Evolutionary conservation across 805 yeast genomes (phyloP).

Genomic region (Ogataea zsoltii): DNA sequence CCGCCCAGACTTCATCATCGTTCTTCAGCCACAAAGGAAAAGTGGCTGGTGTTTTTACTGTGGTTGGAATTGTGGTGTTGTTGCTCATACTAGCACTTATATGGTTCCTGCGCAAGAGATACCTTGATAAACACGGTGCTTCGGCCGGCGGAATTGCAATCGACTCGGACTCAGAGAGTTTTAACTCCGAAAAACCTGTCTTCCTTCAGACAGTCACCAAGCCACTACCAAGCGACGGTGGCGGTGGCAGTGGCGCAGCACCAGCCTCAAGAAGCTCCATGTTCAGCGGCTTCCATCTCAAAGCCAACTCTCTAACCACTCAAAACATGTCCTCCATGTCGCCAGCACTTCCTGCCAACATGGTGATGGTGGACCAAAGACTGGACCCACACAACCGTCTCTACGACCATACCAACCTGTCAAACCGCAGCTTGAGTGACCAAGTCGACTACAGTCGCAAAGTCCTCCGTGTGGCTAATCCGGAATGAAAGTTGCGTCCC

Average conservation of each 20-base stretch:
- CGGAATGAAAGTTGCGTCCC: constrained; percentile 13
- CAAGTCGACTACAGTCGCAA: constrained; percentile 58
- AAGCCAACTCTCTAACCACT: constrained; percentile 6
- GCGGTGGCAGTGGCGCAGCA: background rate
- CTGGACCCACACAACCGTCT: constrained; percentile 58
- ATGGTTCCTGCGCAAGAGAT: constrained; percentile 35
- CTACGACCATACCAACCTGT: constrained; percentile 46
- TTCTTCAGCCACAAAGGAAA: constrained; percentile 73
- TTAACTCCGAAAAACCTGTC: constrained; percentile 20
- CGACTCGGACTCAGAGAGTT: constrained; percentile 26
- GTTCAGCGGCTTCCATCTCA: constrained; percentile 11
- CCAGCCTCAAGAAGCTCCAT: background rate
- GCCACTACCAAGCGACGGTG: background rate
- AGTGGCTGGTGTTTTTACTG: constrained; percentile 84
- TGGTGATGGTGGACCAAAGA: constrained; percentile 53
- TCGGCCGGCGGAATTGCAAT: constrained; percentile 10
- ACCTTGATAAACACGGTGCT: constrained; percentile 5
- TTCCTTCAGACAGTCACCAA: constrained; percentile 13
- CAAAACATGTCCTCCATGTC: background rate
- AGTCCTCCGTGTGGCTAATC: constrained; percentile 56
- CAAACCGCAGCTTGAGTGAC: constrained; percentile 51
- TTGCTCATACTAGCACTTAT: constrained; percentile 44
- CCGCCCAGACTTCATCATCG: constrained; percentile 34
- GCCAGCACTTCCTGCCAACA: constrained; percentile 7
- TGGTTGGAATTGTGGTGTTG: constrained; percentile 65